Base-by-base conservation (phyloP, 148 eudicot genomes). In the Amaranthus cruentus region DNA sequence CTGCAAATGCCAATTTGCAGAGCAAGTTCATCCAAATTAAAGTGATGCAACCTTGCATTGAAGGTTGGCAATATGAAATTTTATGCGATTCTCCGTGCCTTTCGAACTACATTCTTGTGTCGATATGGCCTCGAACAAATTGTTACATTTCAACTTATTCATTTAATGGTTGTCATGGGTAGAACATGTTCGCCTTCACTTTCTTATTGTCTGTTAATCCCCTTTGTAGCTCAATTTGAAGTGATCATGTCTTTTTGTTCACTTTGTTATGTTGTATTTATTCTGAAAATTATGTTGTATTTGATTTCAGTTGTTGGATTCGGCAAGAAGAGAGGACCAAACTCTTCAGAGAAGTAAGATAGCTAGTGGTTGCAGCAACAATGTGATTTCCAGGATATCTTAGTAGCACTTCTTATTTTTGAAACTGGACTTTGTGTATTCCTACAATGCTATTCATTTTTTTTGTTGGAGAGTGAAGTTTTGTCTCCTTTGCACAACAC, bases 241-340 rank as follows among this genome's bases (percentile, higher is more conserved):
- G 38, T 28, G 38, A 28, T 28, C 38, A 28, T 28, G 38, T 56
- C 15, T 56, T 43, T 63, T 63, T 63, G n/a, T 63, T 18, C 6
- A 13, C 42, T 68, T 68, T 6, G 2, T 66, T 46, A 6, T 68
- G 3, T 18, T 28, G 3, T 52, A 10, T 9, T 12, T 4, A 0
- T 55, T 55, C 47, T 54, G 8, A 28, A 28, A 28, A 55, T 43
- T 43, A 14, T 48, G 11, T 55, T 55, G 2, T 12, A 6, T 69
- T 54, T 43, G 12, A 43, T 69, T 69, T 13, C 89, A 88, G 91
- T 88, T 79, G 89, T 84, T 71, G 89, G 89, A 50, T 88, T 88
- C 55, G 91, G 91, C n/a, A 88, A 88, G 89, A 88, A 85, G 89
- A 85, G 88, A 62, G 91, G 91, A 4, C 91, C 91, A 5, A 88